A percentile compares a stretch with the other conserved stretches of the same genome.
Evolutionary conservation across 2,329 filamentous ascomycete species (phyloP).

Genomic region (Hymenoscyphus repandus): DNA sequence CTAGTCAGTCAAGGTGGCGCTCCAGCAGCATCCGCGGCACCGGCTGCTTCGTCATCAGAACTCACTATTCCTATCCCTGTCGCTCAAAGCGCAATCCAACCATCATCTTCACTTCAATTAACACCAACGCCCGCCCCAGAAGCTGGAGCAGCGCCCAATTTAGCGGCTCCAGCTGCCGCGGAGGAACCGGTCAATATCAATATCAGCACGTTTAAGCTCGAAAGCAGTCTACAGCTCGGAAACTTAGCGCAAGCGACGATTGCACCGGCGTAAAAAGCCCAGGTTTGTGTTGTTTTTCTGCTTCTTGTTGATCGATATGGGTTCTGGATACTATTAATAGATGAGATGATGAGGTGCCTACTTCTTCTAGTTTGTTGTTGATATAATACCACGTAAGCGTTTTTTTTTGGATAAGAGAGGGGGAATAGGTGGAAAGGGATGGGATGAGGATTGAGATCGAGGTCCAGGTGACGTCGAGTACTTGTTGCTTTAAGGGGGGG

Average conservation of each 20-base stretch:
- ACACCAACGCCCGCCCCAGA: constrained; percentile 1
- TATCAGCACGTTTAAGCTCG: constrained; percentile 27
- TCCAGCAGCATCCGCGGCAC: not conserved
- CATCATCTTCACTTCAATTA: not conserved
- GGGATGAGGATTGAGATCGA: not conserved
- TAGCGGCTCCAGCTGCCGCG: constrained; percentile 3
- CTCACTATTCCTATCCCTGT: not conserved
- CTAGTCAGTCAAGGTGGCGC: too few relatives aligned
- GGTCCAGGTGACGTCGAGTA: not conserved
- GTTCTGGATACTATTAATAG: not conserved
- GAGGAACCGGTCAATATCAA: constrained; percentile 26
- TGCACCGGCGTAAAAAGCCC: not conserved
- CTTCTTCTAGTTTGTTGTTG: not conserved
- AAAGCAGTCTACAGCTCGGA: constrained; percentile 26
- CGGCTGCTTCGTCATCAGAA: not conserved
- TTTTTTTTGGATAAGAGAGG: not conserved
- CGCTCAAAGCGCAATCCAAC: constrained; percentile 1
- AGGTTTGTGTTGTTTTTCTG: not conserved
- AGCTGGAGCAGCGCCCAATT: not conserved
- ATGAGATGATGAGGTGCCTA: constrained; percentile 5
- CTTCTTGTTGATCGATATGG: constrained; percentile 4
- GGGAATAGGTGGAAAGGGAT: too few relatives aligned
- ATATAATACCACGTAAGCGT: constrained; percentile 17
- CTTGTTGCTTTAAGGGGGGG: not conserved
- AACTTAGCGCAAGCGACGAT: constrained; percentile 22